A percentile compares a stretch with the other conserved stretches of the same genome.
These are phyloP conservation scores for Fusarium euwallaceae DNA, from an alignment of 2,329 filamentous ascomycete genomes.

Conservation along the genomic window DNA sequence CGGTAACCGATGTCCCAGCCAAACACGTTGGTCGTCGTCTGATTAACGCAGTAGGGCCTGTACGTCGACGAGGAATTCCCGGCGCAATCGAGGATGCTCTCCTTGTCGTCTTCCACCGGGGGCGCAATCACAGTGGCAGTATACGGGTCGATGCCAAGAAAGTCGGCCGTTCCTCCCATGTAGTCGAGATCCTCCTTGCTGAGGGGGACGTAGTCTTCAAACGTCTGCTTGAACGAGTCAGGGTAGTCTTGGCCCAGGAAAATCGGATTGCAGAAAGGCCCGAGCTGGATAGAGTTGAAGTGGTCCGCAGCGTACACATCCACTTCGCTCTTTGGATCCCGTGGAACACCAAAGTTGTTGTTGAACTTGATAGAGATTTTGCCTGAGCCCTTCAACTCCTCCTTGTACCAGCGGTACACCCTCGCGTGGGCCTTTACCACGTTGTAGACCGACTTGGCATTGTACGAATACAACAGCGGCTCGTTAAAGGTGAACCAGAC, in stretches of 20 bases:
- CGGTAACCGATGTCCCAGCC: conserved; percentile 72
- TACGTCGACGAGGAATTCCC: conserved; percentile 58
- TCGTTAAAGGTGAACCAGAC: conserved; percentile 69
- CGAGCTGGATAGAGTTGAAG: conserved; percentile 63
- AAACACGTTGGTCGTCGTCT: conserved; percentile 59
- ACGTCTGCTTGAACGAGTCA: conserved; percentile 58
- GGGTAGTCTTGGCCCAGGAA: conserved; percentile 66
- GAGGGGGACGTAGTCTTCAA: conserved; percentile 61
- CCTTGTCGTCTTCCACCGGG: conserved; percentile 49
- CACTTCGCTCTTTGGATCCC: conserved; percentile 52
- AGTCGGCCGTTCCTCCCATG: conserved; percentile 65
- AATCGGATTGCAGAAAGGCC: conserved; percentile 65
- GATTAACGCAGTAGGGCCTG: conserved; percentile 66
- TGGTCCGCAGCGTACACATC: conserved; percentile 61
- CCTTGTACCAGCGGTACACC: conserved; percentile 66
- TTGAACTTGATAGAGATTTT: conserved; percentile 65
- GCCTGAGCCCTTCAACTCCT: conserved; percentile 64
- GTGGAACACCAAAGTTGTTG: conserved; percentile 64
- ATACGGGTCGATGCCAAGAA: conserved; percentile 70
- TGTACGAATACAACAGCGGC: conserved; percentile 58
- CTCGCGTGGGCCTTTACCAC: conserved; percentile 63
- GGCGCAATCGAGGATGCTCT: conserved; percentile 62
- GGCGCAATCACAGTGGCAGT: conserved; percentile 67
- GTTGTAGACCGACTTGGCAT: conserved; percentile 55
- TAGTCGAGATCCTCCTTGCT: conserved; percentile 62